Evolutionary conservation across 345 rosid genomes (phyloP).

Genomic region (Eucalyptus polybractea): DNA sequence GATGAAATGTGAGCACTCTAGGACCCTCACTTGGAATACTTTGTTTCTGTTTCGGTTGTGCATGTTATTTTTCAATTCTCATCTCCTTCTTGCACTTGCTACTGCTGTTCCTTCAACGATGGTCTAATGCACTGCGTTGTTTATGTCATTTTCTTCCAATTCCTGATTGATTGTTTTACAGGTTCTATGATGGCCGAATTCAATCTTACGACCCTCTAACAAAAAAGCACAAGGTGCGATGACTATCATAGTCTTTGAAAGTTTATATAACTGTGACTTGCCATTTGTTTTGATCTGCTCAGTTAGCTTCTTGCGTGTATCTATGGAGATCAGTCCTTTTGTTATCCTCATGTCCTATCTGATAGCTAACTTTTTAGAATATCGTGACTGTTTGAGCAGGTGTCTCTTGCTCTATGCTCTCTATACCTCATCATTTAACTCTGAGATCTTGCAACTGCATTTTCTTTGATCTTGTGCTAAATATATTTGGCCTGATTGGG

Average conservation of each 20-base stretch:
- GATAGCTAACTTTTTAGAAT: background rate
- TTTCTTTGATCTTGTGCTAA: background rate
- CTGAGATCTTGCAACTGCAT: background rate
- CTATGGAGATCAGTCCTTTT: background rate
- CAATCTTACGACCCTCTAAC: background rate
- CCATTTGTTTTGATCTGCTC: background rate
- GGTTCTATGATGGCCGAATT: background rate
- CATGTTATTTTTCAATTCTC: background rate
- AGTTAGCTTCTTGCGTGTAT: background rate
- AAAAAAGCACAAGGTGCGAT: background rate
- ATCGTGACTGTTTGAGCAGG: background rate
- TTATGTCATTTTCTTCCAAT: background rate
- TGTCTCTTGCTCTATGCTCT: background rate
- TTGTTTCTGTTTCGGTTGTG: accelerated
- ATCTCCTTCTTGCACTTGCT: background rate
- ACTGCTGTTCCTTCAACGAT: background rate
- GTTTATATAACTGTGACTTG: accelerated
- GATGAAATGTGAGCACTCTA: background rate
- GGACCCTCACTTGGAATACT: background rate
- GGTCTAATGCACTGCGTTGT: background rate
- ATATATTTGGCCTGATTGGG: background rate
- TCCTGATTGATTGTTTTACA: background rate
- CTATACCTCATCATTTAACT: background rate
- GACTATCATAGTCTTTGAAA: background rate
- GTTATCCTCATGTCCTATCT: background rate